Base-by-base conservation (phyloP, 495 filamentous ascomycete species). In the Penicillium turbatum region DNA sequence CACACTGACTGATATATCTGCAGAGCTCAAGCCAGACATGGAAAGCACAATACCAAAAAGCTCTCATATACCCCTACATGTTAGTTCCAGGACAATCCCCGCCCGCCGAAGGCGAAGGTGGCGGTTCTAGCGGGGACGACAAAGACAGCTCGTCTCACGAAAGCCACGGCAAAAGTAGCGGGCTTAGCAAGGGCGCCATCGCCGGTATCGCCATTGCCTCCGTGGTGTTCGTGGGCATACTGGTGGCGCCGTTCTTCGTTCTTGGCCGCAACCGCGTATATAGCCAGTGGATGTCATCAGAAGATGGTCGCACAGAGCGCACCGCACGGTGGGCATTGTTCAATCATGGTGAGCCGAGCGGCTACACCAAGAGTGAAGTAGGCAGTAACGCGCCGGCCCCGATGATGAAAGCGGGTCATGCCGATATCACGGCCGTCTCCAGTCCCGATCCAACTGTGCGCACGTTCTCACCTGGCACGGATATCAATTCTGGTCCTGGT, bases 211-310 rank as follows among this genome's bases (percentile, higher is more conserved):
- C 56, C 0, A 48, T 71, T n/a, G 72, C 69, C 13, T 37, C 38
- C 3, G 62, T 67, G 8, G 69, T 61, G 8, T 69, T 74, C 32
- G 46, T 71, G 26, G 61, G 27, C 1, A 60, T 75, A 16, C 43
- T 78, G 29, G 54, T 68, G 1, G 59, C 64, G 1, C 50, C 77
- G 2, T 66, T 74, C 57, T 77, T 75, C 56, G 48, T 71, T 2
- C 66, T 75, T 17, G 70, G 73, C 31, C 65, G 71, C 13, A 72
- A 74, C 43, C 60, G 64, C 6, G 60, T 71, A 0, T 74, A 71
- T 38, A 51, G 52, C n/a, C 55, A 72, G 35, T 72, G 72, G 71
- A 61, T 70, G 54, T 66, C 66, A 0, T 71, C 68, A 0, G 45
- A 67, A 43, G 67, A 68, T 32, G 67, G 62, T 1, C 62, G 66